phyloP scores from a whole-genome alignment of 2,329 filamentous ascomycete species.

The Pyricularia pennisetigena region DNA sequence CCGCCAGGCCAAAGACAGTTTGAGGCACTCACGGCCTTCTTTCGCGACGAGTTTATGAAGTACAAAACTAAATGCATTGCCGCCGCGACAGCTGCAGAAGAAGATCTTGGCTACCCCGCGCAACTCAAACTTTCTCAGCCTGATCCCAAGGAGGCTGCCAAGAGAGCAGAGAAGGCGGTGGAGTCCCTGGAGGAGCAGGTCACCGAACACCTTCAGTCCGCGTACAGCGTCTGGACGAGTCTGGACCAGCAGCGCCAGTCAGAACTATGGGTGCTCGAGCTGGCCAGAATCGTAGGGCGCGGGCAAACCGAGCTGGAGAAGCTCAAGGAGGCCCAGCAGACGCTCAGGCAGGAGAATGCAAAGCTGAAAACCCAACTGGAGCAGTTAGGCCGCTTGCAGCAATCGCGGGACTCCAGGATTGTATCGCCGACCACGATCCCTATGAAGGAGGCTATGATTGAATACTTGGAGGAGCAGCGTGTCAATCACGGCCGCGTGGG shows the following conservation, averaged over 20 bases:
- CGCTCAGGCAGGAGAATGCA: conserved; percentile 44
- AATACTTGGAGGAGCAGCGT: conserved; percentile 34
- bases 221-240: conserved; percentile 67
- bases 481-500: conserved; percentile 23
- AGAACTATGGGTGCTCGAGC: conserved; percentile 51
- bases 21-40: conserved; percentile 58
- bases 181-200: conserved; percentile 59
- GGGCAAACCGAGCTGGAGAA: conserved; percentile 45
- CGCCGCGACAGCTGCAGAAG: conserved; percentile 36
- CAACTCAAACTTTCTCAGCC: conserved; percentile 27
- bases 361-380: conserved; percentile 50
- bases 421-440: conserved; percentile 40
- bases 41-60: conserved; percentile 55
- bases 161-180: conserved; percentile 39
- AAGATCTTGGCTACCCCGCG: conserved; percentile 42
- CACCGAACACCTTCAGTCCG: conserved; percentile 64
- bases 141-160: conserved; percentile 34
- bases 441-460: conserved; percentile 37
- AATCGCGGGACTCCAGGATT: conserved; percentile 49
- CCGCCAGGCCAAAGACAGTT: conserved; percentile 67
- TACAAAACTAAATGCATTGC: conserved; percentile 48
- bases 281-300: conserved; percentile 48
- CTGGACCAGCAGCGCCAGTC: conserved; percentile 45
- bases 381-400: conserved; percentile 46
- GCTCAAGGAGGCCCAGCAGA: conserved; percentile 37